Conservation (phyloP, 352 stramenopile genomes). For the Phytopythium kandeliae region DNA sequence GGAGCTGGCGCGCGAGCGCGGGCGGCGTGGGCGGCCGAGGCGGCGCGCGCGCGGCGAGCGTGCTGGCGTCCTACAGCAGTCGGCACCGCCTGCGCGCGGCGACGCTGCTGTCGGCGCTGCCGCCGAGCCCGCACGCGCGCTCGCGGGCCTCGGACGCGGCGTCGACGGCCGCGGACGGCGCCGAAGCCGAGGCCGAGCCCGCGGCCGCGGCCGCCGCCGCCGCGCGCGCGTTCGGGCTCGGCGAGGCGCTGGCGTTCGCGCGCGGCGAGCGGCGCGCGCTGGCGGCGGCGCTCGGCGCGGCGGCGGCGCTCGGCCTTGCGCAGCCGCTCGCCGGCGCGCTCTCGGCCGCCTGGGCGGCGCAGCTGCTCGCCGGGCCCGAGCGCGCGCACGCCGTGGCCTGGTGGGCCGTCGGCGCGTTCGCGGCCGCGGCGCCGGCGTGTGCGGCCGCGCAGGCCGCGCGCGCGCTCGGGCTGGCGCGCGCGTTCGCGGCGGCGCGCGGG, state of each 20-base stretch:
- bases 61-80: conserved; percentile 5
- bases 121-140: background rate
- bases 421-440: background rate
- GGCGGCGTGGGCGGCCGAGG: background rate
- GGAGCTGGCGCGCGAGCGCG: too few species aligned
- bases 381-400: background rate
- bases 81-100: conserved; percentile 1
- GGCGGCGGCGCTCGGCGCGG: conserved; percentile 18
- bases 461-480: background rate
- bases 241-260: conserved; percentile 20
- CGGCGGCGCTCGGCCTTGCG: conserved; percentile 25
- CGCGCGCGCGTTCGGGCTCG: conserved; percentile 14
- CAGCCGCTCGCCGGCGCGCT: conserved; percentile 25
- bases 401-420: background rate
- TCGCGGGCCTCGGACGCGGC: background rate
- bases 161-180: background rate
- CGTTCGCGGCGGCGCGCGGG: background rate
- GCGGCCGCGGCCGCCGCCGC: background rate
- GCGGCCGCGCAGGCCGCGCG: background rate
- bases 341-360: conserved; percentile 24
- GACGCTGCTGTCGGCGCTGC: conserved; percentile 4
- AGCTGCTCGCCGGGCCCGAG: background rate
- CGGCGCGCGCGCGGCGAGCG: conserved; percentile 1
- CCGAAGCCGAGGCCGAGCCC: background rate
- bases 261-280: conserved; percentile 35